Evolutionary conservation across 495 filamentous ascomycete species (phyloP).

Genomic region (Aspergillus sparsus): DNA sequence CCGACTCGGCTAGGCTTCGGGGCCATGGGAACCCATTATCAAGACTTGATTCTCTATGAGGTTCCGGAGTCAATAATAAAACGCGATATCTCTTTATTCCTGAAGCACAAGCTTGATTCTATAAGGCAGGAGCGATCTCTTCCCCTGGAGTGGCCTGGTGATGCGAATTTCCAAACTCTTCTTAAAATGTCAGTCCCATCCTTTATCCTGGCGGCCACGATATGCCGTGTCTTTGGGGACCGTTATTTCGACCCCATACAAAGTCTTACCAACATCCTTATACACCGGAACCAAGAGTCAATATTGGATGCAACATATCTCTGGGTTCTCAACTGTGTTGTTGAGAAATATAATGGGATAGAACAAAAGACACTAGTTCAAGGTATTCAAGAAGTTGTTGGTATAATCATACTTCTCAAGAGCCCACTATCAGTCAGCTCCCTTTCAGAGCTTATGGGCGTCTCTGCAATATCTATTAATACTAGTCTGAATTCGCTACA

Average conservation of each 20-base stretch:
- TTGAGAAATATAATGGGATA: not conserved
- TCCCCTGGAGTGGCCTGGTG: constrained; percentile 45
- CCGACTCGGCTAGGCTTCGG: constrained; percentile 41
- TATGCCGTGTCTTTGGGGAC: constrained; percentile 31
- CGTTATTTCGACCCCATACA: constrained; percentile 15
- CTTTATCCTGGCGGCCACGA: constrained; percentile 39
- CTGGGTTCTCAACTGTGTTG: constrained; percentile 14
- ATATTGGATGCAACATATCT: constrained; percentile 29
- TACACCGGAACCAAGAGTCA: constrained; percentile 15
- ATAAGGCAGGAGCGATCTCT: constrained; percentile 22
- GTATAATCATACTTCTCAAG: constrained; percentile 27
- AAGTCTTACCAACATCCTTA: constrained; percentile 21
- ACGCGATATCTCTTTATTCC: constrained; percentile 31
- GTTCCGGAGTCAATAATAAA: constrained; percentile 23
- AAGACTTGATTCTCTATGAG: constrained; percentile 14
- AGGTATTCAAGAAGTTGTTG: constrained; percentile 26
- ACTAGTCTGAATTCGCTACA: constrained; percentile 21
- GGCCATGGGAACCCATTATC: constrained; percentile 13
- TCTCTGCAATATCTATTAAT: not conserved
- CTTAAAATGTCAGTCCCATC: constrained; percentile 27
- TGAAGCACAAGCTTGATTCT: constrained; percentile 23
- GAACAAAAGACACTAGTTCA: not conserved
- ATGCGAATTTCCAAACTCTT: constrained; percentile 17
- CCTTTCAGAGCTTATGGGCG: constrained; percentile 24
- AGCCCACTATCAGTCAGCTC: constrained; percentile 22